These are phyloP conservation scores for Nothomitra cinnamomea DNA, from an alignment of 2,329 filamentous ascomycete species.

Conservation along the genomic window DNA sequence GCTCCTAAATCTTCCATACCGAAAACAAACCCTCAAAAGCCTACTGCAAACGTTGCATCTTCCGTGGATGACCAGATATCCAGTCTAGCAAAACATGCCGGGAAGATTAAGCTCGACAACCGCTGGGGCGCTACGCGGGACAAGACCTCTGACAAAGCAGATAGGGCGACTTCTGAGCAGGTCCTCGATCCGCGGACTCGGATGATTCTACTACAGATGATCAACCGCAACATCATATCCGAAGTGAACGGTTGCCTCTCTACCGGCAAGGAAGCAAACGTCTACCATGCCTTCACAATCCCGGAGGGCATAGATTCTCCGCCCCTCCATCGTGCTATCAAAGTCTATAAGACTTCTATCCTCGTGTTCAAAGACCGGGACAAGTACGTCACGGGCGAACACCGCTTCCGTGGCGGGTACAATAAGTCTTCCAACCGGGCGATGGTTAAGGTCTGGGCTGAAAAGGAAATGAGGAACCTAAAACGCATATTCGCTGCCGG, in stretches of 20 bases:
- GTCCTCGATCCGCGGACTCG: conserved; percentile 86
- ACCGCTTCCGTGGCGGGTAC: conserved; percentile 76
- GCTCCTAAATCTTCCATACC: conserved; percentile 40
- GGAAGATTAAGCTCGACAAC: conserved; percentile 64
- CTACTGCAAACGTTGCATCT: conserved; percentile 60
- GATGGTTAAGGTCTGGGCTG: conserved; percentile 97
- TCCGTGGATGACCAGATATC: conserved; percentile 78
- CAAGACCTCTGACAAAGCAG: conserved; percentile 41
- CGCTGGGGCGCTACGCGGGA: conserved; percentile 32
- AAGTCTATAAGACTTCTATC: conserved; percentile 98
- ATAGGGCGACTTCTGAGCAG: conserved; percentile 86
- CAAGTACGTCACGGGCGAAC: conserved; percentile 88
- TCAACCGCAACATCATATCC: conserved; percentile 75
- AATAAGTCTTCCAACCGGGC: conserved; percentile 90
- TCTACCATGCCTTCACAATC: conserved; percentile 71
- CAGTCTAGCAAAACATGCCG: conserved; percentile 67
- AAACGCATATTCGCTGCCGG: conserved; percentile 67
- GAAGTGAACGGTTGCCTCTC: conserved; percentile 92
- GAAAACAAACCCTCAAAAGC: conserved; percentile 62
- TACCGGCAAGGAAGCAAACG: conserved; percentile 95
- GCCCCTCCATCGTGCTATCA: conserved; percentile 68
- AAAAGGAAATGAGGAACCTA: conserved; percentile 94
- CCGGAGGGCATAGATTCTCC: conserved; percentile 27
- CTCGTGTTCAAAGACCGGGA: conserved; percentile 96
- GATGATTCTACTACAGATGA: conserved; percentile 91